phyloP scores from a whole-genome alignment of 225 moss, liverwort and hornwort species.

The Marchantia paleacea region DNA sequence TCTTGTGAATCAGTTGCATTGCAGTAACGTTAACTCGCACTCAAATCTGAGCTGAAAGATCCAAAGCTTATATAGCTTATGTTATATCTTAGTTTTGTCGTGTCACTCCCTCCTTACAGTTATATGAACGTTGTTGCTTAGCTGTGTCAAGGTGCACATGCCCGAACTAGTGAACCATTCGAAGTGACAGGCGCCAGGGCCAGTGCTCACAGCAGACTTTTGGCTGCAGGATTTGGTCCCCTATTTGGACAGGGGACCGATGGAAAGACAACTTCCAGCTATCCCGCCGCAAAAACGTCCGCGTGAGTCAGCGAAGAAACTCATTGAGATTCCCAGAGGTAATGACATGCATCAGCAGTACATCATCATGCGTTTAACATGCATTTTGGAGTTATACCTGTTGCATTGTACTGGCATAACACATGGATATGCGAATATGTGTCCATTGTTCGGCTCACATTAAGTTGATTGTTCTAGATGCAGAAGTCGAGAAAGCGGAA shows the following conservation, averaged over 20 bases:
- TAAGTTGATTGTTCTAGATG: not conserved
- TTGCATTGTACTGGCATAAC: no score
- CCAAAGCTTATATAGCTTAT: not conserved
- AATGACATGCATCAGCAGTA: not conserved
- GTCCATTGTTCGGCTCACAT: not conserved
- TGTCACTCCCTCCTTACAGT: not conserved
- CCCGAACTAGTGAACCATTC: not conserved
- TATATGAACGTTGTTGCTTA: not conserved
- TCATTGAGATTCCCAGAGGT: conserved; percentile 45
- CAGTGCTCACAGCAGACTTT: not conserved
- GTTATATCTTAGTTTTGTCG: no score
- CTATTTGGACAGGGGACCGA: conserved; percentile 85
- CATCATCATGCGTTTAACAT: not conserved
- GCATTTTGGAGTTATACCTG: no score
- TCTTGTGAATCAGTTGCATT: not conserved
- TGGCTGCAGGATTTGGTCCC: conserved; percentile 76
- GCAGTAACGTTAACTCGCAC: not conserved
- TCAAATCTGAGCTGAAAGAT: not conserved
- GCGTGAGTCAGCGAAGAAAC: conserved; percentile 57
- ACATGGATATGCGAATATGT: no score
- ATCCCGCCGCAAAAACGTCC: conserved; percentile 93
- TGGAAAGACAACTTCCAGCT: conserved; percentile 71
- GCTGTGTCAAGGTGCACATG: not conserved
- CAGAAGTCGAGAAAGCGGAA: conserved; percentile 53
- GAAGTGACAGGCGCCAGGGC: not conserved